Percentiles rank a stretch among this genome's conserved stretches.
These are phyloP conservation scores for Cryptococcus sp. DNA, from an alignment of 1,284 basidiomycete species.

Conservation along the genomic window DNA sequence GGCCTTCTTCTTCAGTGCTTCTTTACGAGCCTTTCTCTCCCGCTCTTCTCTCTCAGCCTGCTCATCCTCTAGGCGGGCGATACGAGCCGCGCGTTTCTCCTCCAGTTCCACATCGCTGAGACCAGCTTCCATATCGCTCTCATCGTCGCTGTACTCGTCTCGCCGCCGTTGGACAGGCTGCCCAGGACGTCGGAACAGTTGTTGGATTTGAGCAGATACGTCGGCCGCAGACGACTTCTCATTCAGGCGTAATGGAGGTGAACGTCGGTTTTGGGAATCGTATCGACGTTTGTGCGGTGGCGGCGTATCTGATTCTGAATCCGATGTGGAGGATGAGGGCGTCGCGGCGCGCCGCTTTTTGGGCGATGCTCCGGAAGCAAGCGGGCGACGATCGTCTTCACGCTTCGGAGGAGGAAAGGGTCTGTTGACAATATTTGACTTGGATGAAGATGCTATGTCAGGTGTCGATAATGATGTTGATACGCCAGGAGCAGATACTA, in stretches of 20 bases:
- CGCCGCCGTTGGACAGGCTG: slow-evolving; percentile 6
- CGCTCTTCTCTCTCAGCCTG: slow-evolving; percentile 43
- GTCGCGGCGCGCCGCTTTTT: slow-evolving; percentile 5
- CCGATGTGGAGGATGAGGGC: slow-evolving; percentile 10
- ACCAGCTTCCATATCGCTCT: slow-evolving; percentile 50
- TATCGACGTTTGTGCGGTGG: slow-evolving; percentile 8
- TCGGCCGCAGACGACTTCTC: slow-evolving; percentile 15
- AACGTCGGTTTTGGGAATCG: background rate
- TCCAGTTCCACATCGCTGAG: slow-evolving; percentile 45
- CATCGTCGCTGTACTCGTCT: slow-evolving; percentile 21
- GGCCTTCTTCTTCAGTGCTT: slow-evolving; percentile 29
- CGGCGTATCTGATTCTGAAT: background rate
- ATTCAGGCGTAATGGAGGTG: slow-evolving; percentile 10
- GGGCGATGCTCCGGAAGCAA: slow-evolving; percentile 2
- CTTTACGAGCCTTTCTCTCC: slow-evolving; percentile 36
- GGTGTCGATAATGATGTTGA: background rate
- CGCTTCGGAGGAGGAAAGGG: slow-evolving; percentile 4
- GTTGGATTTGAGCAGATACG: slow-evolving; percentile 39
- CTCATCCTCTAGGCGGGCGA: slow-evolving; percentile 46
- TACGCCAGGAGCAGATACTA: background rate
- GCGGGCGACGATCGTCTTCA: slow-evolving; percentile 16
- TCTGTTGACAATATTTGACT: slow-evolving; percentile 13
- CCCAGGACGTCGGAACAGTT: slow-evolving; percentile 35
- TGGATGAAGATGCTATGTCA: background rate
- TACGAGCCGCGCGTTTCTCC: slow-evolving; percentile 39